Base-by-base conservation (phyloP, 495 filamentous ascomycete genomes). In the Penicillium argentinense region DNA sequence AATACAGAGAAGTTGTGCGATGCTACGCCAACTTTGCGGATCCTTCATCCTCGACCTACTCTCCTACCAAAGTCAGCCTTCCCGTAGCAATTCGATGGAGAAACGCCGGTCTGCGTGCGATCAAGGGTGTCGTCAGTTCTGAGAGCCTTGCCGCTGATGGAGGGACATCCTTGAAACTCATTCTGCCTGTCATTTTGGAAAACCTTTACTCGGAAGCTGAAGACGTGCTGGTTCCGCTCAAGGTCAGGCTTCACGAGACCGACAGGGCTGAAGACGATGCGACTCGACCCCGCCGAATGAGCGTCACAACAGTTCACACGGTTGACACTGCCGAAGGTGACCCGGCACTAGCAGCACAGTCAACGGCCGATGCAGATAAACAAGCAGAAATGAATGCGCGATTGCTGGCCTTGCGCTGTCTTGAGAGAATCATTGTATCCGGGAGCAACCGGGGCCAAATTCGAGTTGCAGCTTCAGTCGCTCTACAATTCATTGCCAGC, bases 311-410 rank as follows among this genome's bases (percentile, higher is more conserved):
- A 1, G 84, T 91, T 9, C 76, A 79, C 43, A 92, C 87, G 2
- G 74, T 76, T 21, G 87, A 89, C 30, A 80, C 75, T 1, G 70
- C 63, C 9, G 79, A 80, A 24, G 84, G 86, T 13, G 87, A 89
- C 57, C 82, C 87, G 3, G 77, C 82, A 39, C 76, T 84, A 25
- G 82, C 91, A 16, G 81, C 84, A 7, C 86, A 81, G 34, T 85
- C 86, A 5, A 83, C 87, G 9, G 87, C 82, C 22, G 89, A 95
- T 62, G 87, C 86, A 26, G 91, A 97, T 67, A 85, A 83, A 59
- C 66, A 89, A 45, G 89, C 87, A 0, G 91, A 96, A 64, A 83
- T 95, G 71, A 83, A 90, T 54, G 88, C 89, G n/a, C 83, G 88
- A 23, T 70, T 93, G 5, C 66, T 90, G 47, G 91, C 91, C 5